phyloP scores from a whole-genome alignment of 2,329 filamentous ascomycete species.

The Furcasterigmium furcatum region DNA sequence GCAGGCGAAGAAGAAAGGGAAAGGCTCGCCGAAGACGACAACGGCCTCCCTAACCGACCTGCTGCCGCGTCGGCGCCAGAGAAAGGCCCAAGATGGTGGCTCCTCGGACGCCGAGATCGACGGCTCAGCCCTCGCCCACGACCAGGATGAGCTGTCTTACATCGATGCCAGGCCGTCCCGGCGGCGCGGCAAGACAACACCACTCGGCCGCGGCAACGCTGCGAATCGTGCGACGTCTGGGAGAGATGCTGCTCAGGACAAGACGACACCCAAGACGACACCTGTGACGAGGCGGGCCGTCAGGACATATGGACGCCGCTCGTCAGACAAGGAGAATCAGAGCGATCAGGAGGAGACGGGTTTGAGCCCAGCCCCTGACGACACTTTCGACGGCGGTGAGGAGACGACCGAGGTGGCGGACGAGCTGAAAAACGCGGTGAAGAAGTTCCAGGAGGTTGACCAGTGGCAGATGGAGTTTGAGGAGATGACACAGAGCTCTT shows the following conservation, averaged over 20 bases:
- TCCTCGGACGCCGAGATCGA: constrained; percentile 46
- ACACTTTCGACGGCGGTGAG: constrained; percentile 32
- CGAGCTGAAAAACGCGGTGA: constrained; percentile 56
- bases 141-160: constrained; percentile 56
- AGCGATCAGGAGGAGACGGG: constrained; percentile 28
- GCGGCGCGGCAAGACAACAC: constrained; percentile 25
- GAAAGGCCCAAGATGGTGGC: constrained; percentile 30
- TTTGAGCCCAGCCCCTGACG: constrained; percentile 41
- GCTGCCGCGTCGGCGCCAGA: constrained; percentile 49
- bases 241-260: constrained; percentile 15
- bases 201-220: constrained; percentile 21
- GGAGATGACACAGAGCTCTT: constrained; percentile 55
- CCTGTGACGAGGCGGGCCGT: constrained; percentile 8
- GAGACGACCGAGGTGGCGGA: constrained; percentile 26
- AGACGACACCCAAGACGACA: constrained; percentile 15
- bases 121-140: constrained; percentile 41
- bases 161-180: constrained; percentile 31
- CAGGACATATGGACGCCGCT: constrained; percentile 47
- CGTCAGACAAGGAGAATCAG: constrained; percentile 59
- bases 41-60: constrained; percentile 53
- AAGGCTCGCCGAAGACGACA: constrained; percentile 39
- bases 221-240: constrained; percentile 16
- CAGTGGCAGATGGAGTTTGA: constrained; percentile 67
- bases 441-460: constrained; percentile 68
- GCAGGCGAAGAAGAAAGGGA: constrained; percentile 11